Conservation (phyloP, 345 rosid species). For the Nephelium lappaceum region DNA sequence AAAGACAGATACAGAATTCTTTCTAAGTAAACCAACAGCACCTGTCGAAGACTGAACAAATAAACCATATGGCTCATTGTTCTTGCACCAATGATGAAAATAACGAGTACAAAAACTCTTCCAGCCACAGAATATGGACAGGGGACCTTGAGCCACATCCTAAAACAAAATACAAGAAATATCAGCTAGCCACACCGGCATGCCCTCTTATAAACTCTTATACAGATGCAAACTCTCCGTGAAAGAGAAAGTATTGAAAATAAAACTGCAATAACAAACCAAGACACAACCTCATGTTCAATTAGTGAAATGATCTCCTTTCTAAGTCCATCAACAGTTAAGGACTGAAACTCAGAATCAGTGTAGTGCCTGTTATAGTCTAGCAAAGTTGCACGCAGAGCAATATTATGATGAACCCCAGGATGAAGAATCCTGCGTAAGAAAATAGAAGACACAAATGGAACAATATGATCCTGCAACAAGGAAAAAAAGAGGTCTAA, state of each 20-base stretch:
- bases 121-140: constrained; percentile 68
- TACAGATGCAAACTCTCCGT: background rate
- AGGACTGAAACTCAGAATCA: constrained; percentile 77
- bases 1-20: constrained; percentile 72
- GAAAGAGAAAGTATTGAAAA: background rate
- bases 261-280: constrained; percentile 16
- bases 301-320: constrained; percentile 75
- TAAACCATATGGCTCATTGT: constrained; percentile 71
- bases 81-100: constrained; percentile 82
- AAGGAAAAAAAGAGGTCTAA: constrained; percentile 1
- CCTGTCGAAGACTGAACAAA: constrained; percentile 56
- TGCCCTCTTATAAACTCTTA: constrained; percentile 13
- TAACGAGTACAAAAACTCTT: constrained; percentile 69
- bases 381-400: constrained; percentile 68
- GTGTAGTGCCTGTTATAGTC: constrained; percentile 80
- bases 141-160: constrained; percentile 60
- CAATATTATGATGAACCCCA: constrained; percentile 62
- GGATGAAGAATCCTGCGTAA: constrained; percentile 81
- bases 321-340: constrained; percentile 77
- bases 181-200: constrained; percentile 28
- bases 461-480: constrained; percentile 73
- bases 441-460: constrained; percentile 81
- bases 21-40: constrained; percentile 82
- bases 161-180: constrained; percentile 35
- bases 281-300: constrained; percentile 71